Percentiles rank a stretch among this genome's conserved stretches.
phyloP scores from a whole-genome alignment of 2,329 filamentous ascomycete species.

The Venturia pyrina region DNA sequence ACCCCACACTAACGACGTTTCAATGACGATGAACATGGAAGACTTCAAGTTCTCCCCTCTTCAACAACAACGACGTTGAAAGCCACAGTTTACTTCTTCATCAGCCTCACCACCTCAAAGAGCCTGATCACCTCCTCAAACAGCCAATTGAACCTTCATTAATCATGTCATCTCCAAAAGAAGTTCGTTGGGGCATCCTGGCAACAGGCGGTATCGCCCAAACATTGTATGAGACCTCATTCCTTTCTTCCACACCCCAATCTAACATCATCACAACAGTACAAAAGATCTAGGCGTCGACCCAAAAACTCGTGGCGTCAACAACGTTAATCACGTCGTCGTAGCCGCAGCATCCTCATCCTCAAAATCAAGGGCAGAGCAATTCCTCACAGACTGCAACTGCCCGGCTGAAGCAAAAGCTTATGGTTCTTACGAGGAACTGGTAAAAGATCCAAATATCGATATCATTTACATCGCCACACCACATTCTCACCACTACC shows the following conservation, averaged over 20 bases:
- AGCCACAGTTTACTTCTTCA: background rate
- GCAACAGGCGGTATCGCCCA: slow-evolving; percentile 39
- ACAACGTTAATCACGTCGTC: slow-evolving; percentile 66
- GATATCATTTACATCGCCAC: slow-evolving; percentile 86
- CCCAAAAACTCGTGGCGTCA: slow-evolving; percentile 56
- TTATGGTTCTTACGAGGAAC: slow-evolving; percentile 73
- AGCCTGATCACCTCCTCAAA: background rate
- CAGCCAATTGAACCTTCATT: background rate
- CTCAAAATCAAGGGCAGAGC: slow-evolving; percentile 56
- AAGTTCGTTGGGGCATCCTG: slow-evolving; percentile 36
- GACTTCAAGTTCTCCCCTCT: background rate
- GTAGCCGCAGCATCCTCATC: slow-evolving; percentile 72
- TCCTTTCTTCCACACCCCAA: background rate
- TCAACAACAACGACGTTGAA: background rate
- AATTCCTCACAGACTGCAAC: slow-evolving; percentile 62
- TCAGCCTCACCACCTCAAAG: background rate
- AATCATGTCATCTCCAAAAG: slow-evolving; percentile 19
- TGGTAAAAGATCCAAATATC: slow-evolving; percentile 67
- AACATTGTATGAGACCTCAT: slow-evolving; percentile 27
- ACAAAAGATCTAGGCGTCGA: slow-evolving; percentile 62
- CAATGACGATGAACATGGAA: background rate
- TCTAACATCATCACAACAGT: background rate
- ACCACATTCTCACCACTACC: slow-evolving; percentile 87
- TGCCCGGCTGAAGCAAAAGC: slow-evolving; percentile 58
- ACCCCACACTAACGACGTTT: background rate